Evolutionary conservation across 495 filamentous ascomycete species (phyloP).

Genomic region (Penicillium tannophilum): DNA sequence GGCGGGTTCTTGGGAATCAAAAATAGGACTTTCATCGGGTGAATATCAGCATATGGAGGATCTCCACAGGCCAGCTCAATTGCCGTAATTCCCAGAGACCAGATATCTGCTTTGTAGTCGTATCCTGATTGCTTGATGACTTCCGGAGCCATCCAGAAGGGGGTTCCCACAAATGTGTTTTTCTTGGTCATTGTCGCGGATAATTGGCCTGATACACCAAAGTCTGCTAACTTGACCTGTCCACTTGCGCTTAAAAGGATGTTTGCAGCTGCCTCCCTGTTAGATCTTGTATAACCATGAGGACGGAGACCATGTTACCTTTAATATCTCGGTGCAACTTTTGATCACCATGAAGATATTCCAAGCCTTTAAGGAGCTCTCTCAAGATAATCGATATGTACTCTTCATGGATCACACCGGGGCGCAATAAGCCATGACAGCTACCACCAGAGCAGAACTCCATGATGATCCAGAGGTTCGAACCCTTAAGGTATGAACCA

Average conservation of each 20-base stretch:
- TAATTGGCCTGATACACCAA: slow-evolving; percentile 96
- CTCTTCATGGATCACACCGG: slow-evolving; percentile 86
- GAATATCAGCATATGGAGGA: slow-evolving; percentile 93
- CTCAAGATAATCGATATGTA: slow-evolving; percentile 93
- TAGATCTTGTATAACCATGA: slow-evolving; percentile 14
- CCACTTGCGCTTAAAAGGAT: slow-evolving; percentile 83
- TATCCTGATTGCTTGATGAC: slow-evolving; percentile 98
- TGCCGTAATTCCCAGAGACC: slow-evolving; percentile 98
- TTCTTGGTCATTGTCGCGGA: slow-evolving; percentile 99
- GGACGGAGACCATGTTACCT: slow-evolving; percentile 53
- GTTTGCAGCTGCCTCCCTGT: slow-evolving; percentile 71
- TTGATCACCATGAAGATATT: slow-evolving; percentile 91
- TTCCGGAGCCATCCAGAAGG: slow-evolving; percentile 99
- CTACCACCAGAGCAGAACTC: slow-evolving; percentile 93
- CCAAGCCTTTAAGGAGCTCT: slow-evolving; percentile 85
- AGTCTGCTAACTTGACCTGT: slow-evolving; percentile 96
- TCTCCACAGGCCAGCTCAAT: slow-evolving; percentile 92
- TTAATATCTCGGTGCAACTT: slow-evolving; percentile 98
- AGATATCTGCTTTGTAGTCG: slow-evolving; percentile 98
- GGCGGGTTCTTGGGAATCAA: slow-evolving; percentile 94
- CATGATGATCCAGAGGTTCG: slow-evolving; percentile 97
- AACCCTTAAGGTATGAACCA: slow-evolving; percentile 92
- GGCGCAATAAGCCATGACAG: slow-evolving; percentile 88
- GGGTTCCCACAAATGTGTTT: slow-evolving; percentile 97
- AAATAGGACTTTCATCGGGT: slow-evolving; percentile 98